phyloP scores from a whole-genome alignment of 2,329 filamentous ascomycete genomes.

The Microdochium paspali region DNA sequence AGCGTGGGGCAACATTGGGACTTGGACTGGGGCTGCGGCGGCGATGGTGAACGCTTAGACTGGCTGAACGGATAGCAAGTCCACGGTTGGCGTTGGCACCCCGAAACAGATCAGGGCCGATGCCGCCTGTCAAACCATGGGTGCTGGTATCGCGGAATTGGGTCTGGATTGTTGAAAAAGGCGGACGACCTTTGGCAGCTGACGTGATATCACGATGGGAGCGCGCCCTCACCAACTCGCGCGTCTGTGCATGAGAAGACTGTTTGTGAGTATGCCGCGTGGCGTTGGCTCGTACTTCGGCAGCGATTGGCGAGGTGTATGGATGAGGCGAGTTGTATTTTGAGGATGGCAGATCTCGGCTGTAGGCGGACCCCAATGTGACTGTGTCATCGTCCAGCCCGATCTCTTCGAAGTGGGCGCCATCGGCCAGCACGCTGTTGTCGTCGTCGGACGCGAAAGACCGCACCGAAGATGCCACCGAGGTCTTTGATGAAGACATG shows the following conservation, averaged over 20 bases:
- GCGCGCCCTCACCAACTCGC: conserved; percentile 7
- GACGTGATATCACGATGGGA: conserved; percentile 22
- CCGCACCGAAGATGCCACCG: conserved; percentile 80
- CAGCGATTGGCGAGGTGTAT: neutral
- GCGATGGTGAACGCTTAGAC: conserved; percentile 26
- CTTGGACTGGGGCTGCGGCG: conserved; percentile 45
- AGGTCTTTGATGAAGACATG: conserved; percentile 76
- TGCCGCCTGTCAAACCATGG: conserved; percentile 21
- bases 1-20: conserved; percentile 27
- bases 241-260: neutral
- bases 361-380: conserved; percentile 20
- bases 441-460: conserved; percentile 69
- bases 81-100: conserved; percentile 18
- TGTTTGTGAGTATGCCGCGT: neutral
- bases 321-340: conserved; percentile 31
- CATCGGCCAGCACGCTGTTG: conserved; percentile 59
- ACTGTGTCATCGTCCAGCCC: conserved; percentile 64
- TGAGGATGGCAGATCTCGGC: conserved; percentile 25
- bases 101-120: conserved; percentile 15
- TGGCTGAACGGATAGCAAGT: conserved; percentile 28
- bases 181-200: conserved; percentile 25
- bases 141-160: conserved; percentile 36
- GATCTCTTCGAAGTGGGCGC: conserved; percentile 87
- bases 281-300: neutral
- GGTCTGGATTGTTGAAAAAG: conserved; percentile 34